Evolutionary conservation across 306 rosid genomes (phyloP), one percentile per base, ranked within the genome.

Genomic region (Gleditsia sinensis): DNA sequence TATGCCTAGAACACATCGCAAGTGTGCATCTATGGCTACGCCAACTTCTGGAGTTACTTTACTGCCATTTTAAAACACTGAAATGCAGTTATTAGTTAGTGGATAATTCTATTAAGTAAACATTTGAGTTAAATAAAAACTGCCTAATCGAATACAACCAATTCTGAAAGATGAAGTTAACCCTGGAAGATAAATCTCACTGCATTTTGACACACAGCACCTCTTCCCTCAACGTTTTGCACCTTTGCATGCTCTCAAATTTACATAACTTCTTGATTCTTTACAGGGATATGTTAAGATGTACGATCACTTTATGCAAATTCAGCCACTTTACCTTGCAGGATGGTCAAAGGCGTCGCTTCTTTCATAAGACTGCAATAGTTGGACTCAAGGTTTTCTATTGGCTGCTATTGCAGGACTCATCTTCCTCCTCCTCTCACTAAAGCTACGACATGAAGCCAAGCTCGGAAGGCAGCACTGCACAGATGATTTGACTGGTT

Each of bases 401-500:
- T 68, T 78, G 49, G 89, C 88, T 43, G 86, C 87, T 50, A 90
- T 60, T 54, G 93, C 86, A 37, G 89, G 88, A 75, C 83, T 83
- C 58, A 80, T 79, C 83, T 82, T 86, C 87, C 85, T 94, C 86
- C 89, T 87, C 84, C 92, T 86, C 65, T 84, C 90, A 34, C 89
- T 78, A 17, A 84, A 88, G 86, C 92, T 88, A 30, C 87, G 75
- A 71, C 92, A 83, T 3, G 96, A 88, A 71, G 77, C 81, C 82
- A 94, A 81, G 88, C 89, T 82, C 3, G 99, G 96, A 77, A 94
- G 86, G 75, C 99, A 94, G 75, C 97, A 65, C 43, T 85, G 88
- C 46, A 46, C 36, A 51, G 93, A 74, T 56, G 93, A 74, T 56
- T 86, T 85, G 21, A 85, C 65, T 27, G 89, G 43, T 55, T 74